phyloP scores from a whole-genome alignment of 2,329 filamentous ascomycete species.

The Harringtonia lauricola region DNA sequence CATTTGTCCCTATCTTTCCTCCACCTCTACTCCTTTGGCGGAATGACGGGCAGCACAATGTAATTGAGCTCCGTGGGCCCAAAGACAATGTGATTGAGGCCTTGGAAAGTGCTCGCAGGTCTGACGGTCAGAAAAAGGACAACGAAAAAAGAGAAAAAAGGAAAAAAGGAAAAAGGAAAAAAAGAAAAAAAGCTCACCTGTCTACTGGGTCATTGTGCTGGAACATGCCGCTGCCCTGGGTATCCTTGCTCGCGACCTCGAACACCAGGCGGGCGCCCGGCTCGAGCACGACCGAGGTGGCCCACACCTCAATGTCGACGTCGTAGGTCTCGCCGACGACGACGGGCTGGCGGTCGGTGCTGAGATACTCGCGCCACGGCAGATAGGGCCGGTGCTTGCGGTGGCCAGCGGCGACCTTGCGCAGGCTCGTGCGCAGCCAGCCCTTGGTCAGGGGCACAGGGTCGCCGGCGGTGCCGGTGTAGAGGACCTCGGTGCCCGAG shows the following conservation, averaged over 20 bases:
- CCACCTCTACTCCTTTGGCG: constrained; percentile 16
- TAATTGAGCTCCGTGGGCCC: constrained; percentile 36
- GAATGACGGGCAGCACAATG: constrained; percentile 40
- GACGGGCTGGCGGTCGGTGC: constrained; percentile 43
- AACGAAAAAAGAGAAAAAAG: background rate
- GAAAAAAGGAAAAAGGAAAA: background rate
- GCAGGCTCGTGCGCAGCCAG: constrained; percentile 48
- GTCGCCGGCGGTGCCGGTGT: constrained; percentile 56
- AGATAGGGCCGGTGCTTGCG: constrained; percentile 41
- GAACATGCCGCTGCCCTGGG: constrained; percentile 48
- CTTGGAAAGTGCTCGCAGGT: constrained; percentile 40
- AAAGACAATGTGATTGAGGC: constrained; percentile 43
- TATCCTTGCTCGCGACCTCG: constrained; percentile 45
- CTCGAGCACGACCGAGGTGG: constrained; percentile 45
- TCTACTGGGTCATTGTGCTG: constrained; percentile 38
- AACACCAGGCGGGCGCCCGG: constrained; percentile 40
- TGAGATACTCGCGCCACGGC: constrained; percentile 47
- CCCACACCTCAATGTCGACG: constrained; percentile 55
- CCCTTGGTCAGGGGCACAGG: constrained; percentile 52
- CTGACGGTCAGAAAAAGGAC: background rate
- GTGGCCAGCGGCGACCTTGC: constrained; percentile 39
- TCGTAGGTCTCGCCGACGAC: constrained; percentile 42
- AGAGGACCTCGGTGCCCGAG: constrained; percentile 44
- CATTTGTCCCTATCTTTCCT: no score
- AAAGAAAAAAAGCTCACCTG: constrained; percentile 13